These are phyloP conservation scores for Malus hybrid DNA, from an alignment of 331 rosid genomes.

Conservation along the genomic window DNA sequence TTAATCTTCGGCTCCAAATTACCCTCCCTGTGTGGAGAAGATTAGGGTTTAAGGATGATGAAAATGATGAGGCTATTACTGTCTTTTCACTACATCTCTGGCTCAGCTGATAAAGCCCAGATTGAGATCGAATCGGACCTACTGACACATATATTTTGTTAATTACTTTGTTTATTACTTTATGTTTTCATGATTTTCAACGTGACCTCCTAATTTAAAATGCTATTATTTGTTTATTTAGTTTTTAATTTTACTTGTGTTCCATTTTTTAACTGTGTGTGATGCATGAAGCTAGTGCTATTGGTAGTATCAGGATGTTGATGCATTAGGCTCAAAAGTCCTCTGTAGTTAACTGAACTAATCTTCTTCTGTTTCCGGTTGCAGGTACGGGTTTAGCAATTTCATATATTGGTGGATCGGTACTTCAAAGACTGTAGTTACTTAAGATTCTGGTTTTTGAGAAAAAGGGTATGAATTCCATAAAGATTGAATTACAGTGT, in stretches of 20 bases:
- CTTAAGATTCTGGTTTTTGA: not conserved
- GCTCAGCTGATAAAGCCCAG: constrained; percentile 1
- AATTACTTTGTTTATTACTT: constrained; percentile 7
- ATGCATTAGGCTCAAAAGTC: not conserved
- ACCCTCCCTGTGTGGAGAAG: not conserved
- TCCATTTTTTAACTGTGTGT: not conserved
- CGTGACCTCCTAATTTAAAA: not conserved
- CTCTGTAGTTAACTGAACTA: not conserved
- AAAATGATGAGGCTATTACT: constrained; percentile 10
- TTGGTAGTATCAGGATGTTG: not conserved
- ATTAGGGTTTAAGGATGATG: constrained; percentile 7
- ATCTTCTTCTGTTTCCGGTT: not conserved
- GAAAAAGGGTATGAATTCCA: not conserved
- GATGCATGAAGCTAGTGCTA: not conserved
- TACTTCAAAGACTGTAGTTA: not conserved
- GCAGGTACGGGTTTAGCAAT: not conserved
- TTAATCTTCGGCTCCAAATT: not conserved
- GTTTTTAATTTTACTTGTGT: not conserved
- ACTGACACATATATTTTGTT: constrained; percentile 15
- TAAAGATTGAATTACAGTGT: not conserved
- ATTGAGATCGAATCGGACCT: constrained; percentile 6
- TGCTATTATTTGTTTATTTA: not conserved
- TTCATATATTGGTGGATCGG: not conserved
- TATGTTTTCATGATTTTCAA: not conserved
- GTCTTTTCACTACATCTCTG: constrained; percentile 7